phyloP scores from a whole-genome alignment of 495 filamentous ascomycete species.

The Hypoxylon crocopeplum region DNA sequence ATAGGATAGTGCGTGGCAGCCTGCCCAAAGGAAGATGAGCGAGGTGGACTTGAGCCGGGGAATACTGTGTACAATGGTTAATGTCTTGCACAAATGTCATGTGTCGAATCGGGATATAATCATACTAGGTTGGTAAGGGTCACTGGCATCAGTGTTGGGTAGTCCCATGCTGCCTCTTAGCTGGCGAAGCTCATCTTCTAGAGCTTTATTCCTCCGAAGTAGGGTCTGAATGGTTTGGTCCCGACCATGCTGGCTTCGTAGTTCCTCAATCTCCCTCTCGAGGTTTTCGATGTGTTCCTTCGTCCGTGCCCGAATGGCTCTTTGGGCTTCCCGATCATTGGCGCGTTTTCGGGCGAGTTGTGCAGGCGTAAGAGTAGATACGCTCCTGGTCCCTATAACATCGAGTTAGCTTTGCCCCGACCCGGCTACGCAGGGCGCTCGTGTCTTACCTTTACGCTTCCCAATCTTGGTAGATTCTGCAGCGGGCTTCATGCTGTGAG shows the following conservation, averaged over 20 bases:
- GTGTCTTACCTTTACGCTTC: constrained; percentile 46
- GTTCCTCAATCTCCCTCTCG: constrained; percentile 72
- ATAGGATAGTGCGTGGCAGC: constrained; percentile 29
- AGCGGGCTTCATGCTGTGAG: constrained; percentile 11
- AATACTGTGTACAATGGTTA: constrained; percentile 22
- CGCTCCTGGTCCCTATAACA: constrained; percentile 65
- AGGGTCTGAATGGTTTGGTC: constrained; percentile 47
- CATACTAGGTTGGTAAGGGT: constrained; percentile 27
- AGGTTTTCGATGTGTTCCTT: constrained; percentile 81
- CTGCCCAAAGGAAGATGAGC: constrained; percentile 24
- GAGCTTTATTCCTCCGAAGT: constrained; percentile 44
- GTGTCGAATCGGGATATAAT: not conserved
- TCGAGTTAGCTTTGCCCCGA: not conserved
- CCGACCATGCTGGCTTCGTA: constrained; percentile 41
- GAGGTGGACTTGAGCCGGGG: constrained; percentile 24
- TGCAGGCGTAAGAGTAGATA: constrained; percentile 74
- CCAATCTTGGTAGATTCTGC: constrained; percentile 40
- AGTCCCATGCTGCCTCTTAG: constrained; percentile 42
- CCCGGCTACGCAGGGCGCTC: not conserved
- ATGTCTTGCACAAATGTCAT: not conserved
- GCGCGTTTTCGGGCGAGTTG: constrained; percentile 81
- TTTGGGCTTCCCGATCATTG: constrained; percentile 88
- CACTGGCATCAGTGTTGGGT: constrained; percentile 8
- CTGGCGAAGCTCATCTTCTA: constrained; percentile 46
- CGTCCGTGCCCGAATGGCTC: constrained; percentile 82